Evolutionary conservation across 148 eudicot genomes (phyloP), one percentile per base, ranked within the genome.

Genomic region (Salicornia ramosissima): DNA sequence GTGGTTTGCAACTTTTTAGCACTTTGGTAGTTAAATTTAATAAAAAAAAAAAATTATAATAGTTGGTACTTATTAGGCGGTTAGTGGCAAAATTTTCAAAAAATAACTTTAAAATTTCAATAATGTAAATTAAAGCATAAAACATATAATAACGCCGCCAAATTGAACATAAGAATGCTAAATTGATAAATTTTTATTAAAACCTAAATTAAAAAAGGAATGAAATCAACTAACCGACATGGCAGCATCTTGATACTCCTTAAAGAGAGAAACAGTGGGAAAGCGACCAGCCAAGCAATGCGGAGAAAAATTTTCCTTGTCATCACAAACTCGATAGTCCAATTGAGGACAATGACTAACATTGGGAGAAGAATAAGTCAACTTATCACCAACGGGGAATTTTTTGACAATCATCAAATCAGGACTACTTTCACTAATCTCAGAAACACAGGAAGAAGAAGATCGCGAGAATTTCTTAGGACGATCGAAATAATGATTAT

Each of bases 231-330:
- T 74, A 47, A 92, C 96, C 87, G 93, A 79, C 89, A 92, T 85
- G 59, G 96, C 97, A 24, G 93, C 86, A 71, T 88, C 81, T 67
- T 92, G 96, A 65, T 86, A 92, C 71, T 92, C 97, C 74, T 85
- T 92, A 69, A 92, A 92, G 63, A 92, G 79, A 34, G 87, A 76
- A 51, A 92, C 91, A n/a, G 91, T 78, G 1, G 96, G 92, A 76
- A 87, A 86, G 8, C 72, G 82, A 42, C 92, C 92, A 10, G 89
- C 72, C 84, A 89, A 83, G 77, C 92, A 77, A 69, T 89, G 97
- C 80, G 73, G 77, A 64, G 74, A 78, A 60, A 59, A 25, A 29
- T 21, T 63, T 51, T 79, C 85, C 53, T 54, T 77, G 53, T 74
- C 76, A 21, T 83, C 87, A 40, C 40, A 39, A n/a, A 51, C 56